A percentile compares a stretch with the other conserved stretches of the same genome.
These are phyloP conservation scores for Pochonia chlamydosporia DNA, from an alignment of 2,329 filamentous ascomycete genomes.

Conservation along the genomic window DNA sequence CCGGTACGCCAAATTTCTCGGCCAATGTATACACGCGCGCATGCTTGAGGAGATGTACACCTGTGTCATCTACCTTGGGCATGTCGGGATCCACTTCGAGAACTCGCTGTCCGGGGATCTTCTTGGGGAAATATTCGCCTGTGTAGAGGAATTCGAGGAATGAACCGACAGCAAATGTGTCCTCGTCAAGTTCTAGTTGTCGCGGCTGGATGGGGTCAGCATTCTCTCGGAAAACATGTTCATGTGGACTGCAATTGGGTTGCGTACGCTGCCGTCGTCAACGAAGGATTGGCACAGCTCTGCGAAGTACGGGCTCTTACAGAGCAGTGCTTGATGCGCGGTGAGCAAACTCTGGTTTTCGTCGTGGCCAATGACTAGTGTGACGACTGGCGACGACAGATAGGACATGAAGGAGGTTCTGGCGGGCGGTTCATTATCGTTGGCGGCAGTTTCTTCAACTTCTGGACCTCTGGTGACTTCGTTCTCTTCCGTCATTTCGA, in stretches of 20 bases:
- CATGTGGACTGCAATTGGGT: too few species aligned
- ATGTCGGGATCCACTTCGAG: slow-evolving; percentile 64
- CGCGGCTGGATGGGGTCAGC: slow-evolving; percentile 39
- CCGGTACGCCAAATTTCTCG: slow-evolving; percentile 64
- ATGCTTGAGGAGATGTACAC: slow-evolving; percentile 79
- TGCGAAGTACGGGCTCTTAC: slow-evolving; percentile 68
- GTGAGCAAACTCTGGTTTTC: slow-evolving; percentile 57
- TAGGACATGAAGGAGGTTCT: slow-evolving; percentile 50
- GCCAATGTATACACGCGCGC: slow-evolving; percentile 86
- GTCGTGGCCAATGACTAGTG: slow-evolving; percentile 57
- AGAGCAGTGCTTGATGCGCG: slow-evolving; percentile 73
- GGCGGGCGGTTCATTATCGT: slow-evolving; percentile 28
- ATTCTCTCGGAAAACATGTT: not conserved
- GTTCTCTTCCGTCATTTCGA: slow-evolving; percentile 31
- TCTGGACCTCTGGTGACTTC: slow-evolving; percentile 18
- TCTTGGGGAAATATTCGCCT: slow-evolving; percentile 63
- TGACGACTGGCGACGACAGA: slow-evolving; percentile 63
- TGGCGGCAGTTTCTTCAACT: slow-evolving; percentile 19
- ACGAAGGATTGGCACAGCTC: slow-evolving; percentile 57
- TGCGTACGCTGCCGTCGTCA: slow-evolving; percentile 55
- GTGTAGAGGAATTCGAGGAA: slow-evolving; percentile 38
- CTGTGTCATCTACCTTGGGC: slow-evolving; percentile 67
- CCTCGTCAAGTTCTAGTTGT: slow-evolving; percentile 56
- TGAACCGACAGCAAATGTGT: slow-evolving; percentile 28
- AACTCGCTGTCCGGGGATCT: slow-evolving; percentile 54